Conservation (phyloP, 2,329 filamentous ascomycete species). For the Coniochaeta ligniaria region DNA sequence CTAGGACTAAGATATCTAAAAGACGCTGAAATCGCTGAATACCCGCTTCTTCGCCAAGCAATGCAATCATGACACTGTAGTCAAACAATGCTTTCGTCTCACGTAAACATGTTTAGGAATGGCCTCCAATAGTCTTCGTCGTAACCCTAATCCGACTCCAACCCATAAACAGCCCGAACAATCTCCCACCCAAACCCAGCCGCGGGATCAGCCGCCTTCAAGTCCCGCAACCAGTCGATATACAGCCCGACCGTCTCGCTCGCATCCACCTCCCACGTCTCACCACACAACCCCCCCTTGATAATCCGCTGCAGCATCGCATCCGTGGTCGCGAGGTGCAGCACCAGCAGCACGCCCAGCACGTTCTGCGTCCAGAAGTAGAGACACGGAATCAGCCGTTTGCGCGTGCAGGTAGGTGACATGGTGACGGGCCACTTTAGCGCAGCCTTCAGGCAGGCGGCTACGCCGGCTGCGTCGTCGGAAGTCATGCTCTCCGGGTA, state of each 20-base stretch:
- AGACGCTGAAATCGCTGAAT: neutral
- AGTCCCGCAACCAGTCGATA: conserved; percentile 52
- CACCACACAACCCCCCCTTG: conserved; percentile 33
- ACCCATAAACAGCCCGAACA: conserved; percentile 35
- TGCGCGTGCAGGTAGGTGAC: conserved; percentile 48
- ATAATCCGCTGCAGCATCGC: conserved; percentile 42
- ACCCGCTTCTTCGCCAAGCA: neutral
- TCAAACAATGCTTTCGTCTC: neutral
- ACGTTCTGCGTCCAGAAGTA: conserved; percentile 59
- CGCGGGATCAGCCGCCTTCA: conserved; percentile 45
- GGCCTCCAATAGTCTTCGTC: too few species aligned
- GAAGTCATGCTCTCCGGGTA: conserved; percentile 43
- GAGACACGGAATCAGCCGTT: conserved; percentile 49
- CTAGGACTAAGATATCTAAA: neutral
- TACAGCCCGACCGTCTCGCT: conserved; percentile 42
- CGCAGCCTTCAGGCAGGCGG: conserved; percentile 48
- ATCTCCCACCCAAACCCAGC: conserved; percentile 50
- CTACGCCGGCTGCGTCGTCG: conserved; percentile 48
- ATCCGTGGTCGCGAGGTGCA: conserved; percentile 46
- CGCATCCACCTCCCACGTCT: conserved; percentile 42
- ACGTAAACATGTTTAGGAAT: too few species aligned
- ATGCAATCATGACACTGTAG: neutral
- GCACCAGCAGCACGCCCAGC: conserved; percentile 47
- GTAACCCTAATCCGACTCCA: conserved; percentile 16
- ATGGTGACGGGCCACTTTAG: conserved; percentile 54